Percentiles rank a stretch among this genome's conserved stretches.
Conservation (phyloP, 805 yeast genomes). For the Sugiyamaella boreocaroliniensis region DNA sequence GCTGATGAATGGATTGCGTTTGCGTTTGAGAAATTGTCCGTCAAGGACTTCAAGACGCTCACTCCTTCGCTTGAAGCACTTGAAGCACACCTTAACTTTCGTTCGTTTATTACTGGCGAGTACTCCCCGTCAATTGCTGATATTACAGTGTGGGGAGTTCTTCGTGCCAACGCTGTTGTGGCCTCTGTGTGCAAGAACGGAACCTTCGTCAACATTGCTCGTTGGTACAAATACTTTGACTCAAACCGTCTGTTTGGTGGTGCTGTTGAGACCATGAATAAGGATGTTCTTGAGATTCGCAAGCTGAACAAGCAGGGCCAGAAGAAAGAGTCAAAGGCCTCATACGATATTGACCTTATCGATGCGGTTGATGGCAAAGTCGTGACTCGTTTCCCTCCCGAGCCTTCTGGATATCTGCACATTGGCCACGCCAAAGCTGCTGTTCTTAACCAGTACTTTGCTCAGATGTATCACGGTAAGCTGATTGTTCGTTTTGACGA, state of each 20-base stretch:
- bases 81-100: slow-evolving; percentile 76
- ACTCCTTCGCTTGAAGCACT: slow-evolving; percentile 70
- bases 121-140: slow-evolving; percentile 69
- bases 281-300: slow-evolving; percentile 66
- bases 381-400: slow-evolving; percentile 99
- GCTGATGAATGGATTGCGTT: slow-evolving; percentile 52
- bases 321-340: slow-evolving; percentile 91
- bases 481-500: slow-evolving; percentile 95
- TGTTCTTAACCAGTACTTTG: slow-evolving; percentile 90
- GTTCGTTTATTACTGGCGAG: slow-evolving; percentile 65
- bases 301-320: slow-evolving; percentile 59
- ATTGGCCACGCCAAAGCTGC: slow-evolving; percentile 99
- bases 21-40: slow-evolving; percentile 60
- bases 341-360: slow-evolving; percentile 85
- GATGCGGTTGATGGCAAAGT: slow-evolving; percentile 92
- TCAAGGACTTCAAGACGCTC: slow-evolving; percentile 84
- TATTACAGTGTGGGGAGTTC: slow-evolving; percentile 85
- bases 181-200: slow-evolving; percentile 84
- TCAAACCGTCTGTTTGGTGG: slow-evolving; percentile 57
- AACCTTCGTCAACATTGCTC: slow-evolving; percentile 75
- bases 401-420: slow-evolving; percentile 98
- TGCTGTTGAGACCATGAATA: slow-evolving; percentile 58
- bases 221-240: slow-evolving; percentile 86
- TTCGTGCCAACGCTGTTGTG: slow-evolving; percentile 88
- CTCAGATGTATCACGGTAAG: slow-evolving; percentile 92